phyloP scores from a whole-genome alignment of 768 basidiomycete genomes.

The Phylloporus arenicola region DNA sequence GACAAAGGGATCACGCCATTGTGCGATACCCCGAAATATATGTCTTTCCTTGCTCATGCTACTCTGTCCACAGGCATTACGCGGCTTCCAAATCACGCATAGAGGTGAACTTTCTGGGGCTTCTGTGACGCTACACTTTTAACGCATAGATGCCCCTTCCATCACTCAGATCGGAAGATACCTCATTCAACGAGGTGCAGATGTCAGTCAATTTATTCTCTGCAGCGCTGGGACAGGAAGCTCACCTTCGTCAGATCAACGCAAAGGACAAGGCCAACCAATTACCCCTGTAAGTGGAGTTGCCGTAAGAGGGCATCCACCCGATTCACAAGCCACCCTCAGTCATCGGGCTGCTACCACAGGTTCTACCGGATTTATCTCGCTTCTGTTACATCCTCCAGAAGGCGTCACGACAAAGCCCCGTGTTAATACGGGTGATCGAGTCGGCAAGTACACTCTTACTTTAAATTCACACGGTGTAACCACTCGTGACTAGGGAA shows the following conservation, averaged over 20 bases:
- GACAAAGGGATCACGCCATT: conserved; percentile 80
- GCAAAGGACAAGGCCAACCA: conserved; percentile 92
- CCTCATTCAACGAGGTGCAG: conserved; percentile 82
- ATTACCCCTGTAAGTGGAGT: conserved; percentile 62
- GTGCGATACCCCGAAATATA: conserved; percentile 38
- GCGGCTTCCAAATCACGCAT: conserved; percentile 89
- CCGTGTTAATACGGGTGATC: conserved; percentile 81
- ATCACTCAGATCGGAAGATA: conserved; percentile 74
- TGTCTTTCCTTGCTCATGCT: conserved; percentile 2
- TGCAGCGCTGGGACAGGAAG: conserved; percentile 26
- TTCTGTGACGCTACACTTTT: conserved; percentile 16
- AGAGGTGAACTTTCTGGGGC: conserved; percentile 46
- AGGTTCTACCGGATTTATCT: conserved; percentile 86
- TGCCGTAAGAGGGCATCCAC: not conserved
- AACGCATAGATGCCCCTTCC: conserved; percentile 23
- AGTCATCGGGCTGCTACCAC: conserved; percentile 97
- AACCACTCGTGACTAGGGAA: conserved; percentile 54
- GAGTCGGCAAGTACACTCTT: conserved; percentile 48
- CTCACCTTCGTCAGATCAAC: conserved; percentile 66
- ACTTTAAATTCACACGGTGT: not conserved
- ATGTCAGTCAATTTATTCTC: conserved; percentile 58
- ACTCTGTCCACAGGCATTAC: conserved; percentile 60
- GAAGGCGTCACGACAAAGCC: conserved; percentile 60
- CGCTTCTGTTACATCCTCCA: conserved; percentile 80
- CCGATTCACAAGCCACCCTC: conserved; percentile 7